Percentiles rank a stretch among this genome's conserved stretches.
Conservation (phyloP, 495 filamentous ascomycete species). For the Glarea lozoyensis region DNA sequence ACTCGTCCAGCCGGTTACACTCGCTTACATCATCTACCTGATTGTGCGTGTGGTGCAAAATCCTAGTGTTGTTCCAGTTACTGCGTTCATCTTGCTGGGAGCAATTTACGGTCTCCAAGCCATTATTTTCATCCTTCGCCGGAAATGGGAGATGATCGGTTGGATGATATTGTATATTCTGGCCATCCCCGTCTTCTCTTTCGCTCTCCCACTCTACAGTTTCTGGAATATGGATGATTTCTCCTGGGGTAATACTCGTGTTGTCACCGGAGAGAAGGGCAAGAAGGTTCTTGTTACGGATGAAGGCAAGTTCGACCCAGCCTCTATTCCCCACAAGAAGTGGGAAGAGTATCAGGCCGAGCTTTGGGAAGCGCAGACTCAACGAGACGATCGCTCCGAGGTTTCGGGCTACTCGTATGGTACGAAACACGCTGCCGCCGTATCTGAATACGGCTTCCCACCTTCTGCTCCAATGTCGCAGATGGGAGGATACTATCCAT, state of each 20-base stretch:
- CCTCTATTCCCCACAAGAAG: slow-evolving; percentile 88
- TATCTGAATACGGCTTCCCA: slow-evolving; percentile 53
- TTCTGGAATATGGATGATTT: slow-evolving; percentile 99
- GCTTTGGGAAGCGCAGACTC: slow-evolving; percentile 89
- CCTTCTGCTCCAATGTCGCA: slow-evolving; percentile 68
- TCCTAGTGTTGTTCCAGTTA: slow-evolving; percentile 60
- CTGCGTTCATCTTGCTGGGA: slow-evolving; percentile 79
- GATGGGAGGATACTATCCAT: slow-evolving; percentile 41
- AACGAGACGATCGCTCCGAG: slow-evolving; percentile 79
- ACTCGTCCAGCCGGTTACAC: slow-evolving; percentile 80
- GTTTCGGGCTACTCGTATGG: slow-evolving; percentile 84
- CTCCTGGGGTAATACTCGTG: slow-evolving; percentile 92
- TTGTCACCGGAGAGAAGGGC: slow-evolving; percentile 94
- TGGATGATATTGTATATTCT: slow-evolving; percentile 98
- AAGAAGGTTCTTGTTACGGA: slow-evolving; percentile 89
- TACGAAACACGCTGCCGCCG: slow-evolving; percentile 59
- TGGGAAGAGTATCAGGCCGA: slow-evolving; percentile 99
- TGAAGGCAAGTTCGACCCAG: slow-evolving; percentile 96
- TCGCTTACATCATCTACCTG: slow-evolving; percentile 88
- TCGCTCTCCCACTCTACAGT: slow-evolving; percentile 84
- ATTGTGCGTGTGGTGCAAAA: slow-evolving; percentile 61
- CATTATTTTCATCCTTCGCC: slow-evolving; percentile 89
- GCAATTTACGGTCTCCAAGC: slow-evolving; percentile 96
- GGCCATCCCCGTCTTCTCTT: slow-evolving; percentile 86
- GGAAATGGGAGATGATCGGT: slow-evolving; percentile 98